phyloP scores from a whole-genome alignment of 179 eudicot genomes.

The Gypsophila paniculata region DNA sequence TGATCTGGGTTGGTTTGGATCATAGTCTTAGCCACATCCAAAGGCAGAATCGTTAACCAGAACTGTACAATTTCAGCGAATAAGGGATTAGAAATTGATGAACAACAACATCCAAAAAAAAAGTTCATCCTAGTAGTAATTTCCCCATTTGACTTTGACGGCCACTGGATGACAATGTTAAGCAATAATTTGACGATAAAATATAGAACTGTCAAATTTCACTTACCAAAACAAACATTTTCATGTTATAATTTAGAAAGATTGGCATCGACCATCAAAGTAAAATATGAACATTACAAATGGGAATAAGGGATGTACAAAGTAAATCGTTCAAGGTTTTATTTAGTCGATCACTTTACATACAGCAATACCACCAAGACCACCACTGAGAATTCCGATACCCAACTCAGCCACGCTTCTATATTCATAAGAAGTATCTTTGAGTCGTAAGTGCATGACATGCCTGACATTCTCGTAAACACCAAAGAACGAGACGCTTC shows the following conservation, averaged over 20 bases:
- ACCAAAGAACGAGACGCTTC: conserved; percentile 79
- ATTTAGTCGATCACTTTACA: conserved; percentile 25
- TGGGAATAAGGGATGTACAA: neutral
- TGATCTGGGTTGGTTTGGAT: conserved; percentile 68
- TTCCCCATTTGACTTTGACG: neutral
- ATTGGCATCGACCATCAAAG: neutral
- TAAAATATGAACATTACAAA: neutral
- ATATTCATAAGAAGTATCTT: conserved; percentile 39
- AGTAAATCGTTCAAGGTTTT: neutral
- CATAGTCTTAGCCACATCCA: conserved; percentile 86
- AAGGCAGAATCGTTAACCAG: conserved; percentile 72
- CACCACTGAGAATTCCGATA: conserved; percentile 78
- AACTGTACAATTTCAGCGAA: conserved; percentile 40
- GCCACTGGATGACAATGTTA: neutral
- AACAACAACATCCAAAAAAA: neutral
- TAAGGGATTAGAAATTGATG: neutral
- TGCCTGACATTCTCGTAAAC: conserved; percentile 70
- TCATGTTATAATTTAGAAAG: too few species aligned
- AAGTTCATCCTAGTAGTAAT: neutral
- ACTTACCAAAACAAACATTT: too few species aligned
- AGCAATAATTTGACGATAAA: neutral
- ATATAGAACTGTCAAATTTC: too few species aligned
- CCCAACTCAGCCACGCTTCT: conserved; percentile 59
- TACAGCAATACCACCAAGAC: conserved; percentile 86
- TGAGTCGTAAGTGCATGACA: conserved; percentile 51